Percentiles rank a stretch among this genome's conserved stretches.
Conservation (phyloP, 164 flowering plant species). For the Cinnamomum chago region DNA sequence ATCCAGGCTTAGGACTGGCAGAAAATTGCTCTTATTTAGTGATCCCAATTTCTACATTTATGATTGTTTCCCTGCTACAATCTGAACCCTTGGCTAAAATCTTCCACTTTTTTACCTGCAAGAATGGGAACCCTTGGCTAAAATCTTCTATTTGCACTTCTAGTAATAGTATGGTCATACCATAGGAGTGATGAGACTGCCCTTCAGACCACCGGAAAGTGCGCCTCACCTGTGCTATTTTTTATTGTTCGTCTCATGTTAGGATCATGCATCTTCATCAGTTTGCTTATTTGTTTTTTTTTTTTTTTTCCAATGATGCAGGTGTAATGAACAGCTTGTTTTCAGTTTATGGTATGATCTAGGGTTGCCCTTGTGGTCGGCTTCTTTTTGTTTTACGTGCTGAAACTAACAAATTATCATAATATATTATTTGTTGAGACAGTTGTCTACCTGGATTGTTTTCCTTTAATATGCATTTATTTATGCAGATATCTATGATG, state of each 20-base stretch:
- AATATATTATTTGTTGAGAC: not conserved
- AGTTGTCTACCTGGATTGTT: not conserved
- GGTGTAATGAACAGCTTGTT: conserved; percentile 96
- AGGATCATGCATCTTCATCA: too few relatives aligned
- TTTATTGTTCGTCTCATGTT: too few relatives aligned
- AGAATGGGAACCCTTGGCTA: too few relatives aligned
- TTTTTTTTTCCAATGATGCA: conserved; percentile 22
- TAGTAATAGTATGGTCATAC: too few relatives aligned
- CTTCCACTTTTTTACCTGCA: too few relatives aligned
- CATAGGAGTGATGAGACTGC: too few relatives aligned
- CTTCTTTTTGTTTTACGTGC: conserved; percentile 3
- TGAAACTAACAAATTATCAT: not conserved
- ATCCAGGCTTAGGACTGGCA: not conserved
- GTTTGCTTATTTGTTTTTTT: not conserved
- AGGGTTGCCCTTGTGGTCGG: not conserved
- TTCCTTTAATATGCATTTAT: too few relatives aligned
- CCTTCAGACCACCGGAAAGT: too few relatives aligned
- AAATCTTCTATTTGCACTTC: too few relatives aligned
- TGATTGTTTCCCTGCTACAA: not conserved
- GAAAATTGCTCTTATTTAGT: not conserved
- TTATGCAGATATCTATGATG: conserved; percentile 82
- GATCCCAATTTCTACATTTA: not conserved
- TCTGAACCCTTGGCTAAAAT: too few relatives aligned
- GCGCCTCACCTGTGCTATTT: too few relatives aligned
- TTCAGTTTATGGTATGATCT: conserved; percentile 68